Percentiles rank a stretch among this genome's conserved stretches.
Conservation (phyloP, 805 yeast genomes). For the Nakazawaea siamensis region DNA sequence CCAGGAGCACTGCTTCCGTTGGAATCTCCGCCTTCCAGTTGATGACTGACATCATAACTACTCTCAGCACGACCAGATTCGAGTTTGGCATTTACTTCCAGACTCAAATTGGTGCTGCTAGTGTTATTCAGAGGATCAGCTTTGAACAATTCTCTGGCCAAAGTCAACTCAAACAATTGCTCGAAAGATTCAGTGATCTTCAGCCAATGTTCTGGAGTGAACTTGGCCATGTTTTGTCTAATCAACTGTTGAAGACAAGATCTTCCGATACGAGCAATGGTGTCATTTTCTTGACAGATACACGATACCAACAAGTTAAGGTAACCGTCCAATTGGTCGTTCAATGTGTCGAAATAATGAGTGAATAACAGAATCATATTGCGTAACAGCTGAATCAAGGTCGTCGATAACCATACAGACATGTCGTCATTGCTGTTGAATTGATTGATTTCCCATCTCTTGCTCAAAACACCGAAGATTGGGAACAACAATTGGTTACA, state of each 20-base stretch:
- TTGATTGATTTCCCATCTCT: constrained; percentile 64
- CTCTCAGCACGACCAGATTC: constrained; percentile 17
- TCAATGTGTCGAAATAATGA: constrained; percentile 71
- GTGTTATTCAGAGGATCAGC: constrained; percentile 36
- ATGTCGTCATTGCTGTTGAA: constrained; percentile 71
- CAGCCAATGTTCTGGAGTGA: constrained; percentile 66
- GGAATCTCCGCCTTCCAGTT: constrained; percentile 16
- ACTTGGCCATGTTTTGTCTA: constrained; percentile 62
- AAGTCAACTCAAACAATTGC: constrained; percentile 68
- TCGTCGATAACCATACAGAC: constrained; percentile 94
- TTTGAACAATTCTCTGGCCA: constrained; percentile 77
- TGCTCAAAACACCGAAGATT: constrained; percentile 72
- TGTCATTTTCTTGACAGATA: constrained; percentile 94
- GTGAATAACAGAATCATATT: constrained; percentile 79
- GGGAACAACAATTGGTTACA: constrained; percentile 82
- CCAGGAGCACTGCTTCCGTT: constrained; percentile 11
- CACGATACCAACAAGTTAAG: constrained; percentile 75
- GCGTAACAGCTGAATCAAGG: constrained; percentile 90
- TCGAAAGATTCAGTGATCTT: constrained; percentile 57
- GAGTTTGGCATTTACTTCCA: constrained; percentile 12
- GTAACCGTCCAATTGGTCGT: constrained; percentile 69
- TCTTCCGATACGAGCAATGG: constrained; percentile 91
- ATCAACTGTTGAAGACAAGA: constrained; percentile 78
- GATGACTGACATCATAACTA: constrained; percentile 27
- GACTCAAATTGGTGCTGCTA: constrained; percentile 22